These are phyloP conservation scores for Gamsiella multidivaricata DNA, from an alignment of 192 early-diverging fungal genomes.

Conservation along the genomic window DNA sequence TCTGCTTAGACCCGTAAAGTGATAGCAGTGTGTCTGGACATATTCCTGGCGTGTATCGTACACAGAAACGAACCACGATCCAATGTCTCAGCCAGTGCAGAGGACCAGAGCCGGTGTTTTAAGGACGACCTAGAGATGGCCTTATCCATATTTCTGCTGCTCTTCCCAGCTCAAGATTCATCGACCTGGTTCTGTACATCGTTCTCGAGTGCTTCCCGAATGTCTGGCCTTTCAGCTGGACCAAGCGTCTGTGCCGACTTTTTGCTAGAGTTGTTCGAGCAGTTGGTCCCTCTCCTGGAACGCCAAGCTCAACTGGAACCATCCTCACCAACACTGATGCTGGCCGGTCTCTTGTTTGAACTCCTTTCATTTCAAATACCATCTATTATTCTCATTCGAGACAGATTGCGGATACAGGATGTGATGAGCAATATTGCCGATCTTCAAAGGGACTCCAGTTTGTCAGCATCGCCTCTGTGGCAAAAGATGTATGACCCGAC, in stretches of 20 bases:
- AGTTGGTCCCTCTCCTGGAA: constrained; percentile 19
- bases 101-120: background rate
- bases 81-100: background rate
- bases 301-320: background rate
- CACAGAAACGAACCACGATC: constrained; percentile 10
- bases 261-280: constrained; percentile 9
- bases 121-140: background rate
- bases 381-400: background rate
- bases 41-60: constrained; percentile 10
- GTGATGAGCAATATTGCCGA: constrained; percentile 9
- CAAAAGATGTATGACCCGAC: background rate
- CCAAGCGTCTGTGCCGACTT: constrained; percentile 5
- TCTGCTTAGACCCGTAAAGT: background rate
- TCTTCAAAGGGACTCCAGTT: constrained; percentile 9
- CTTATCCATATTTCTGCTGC: constrained; percentile 6
- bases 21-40: constrained; percentile 21
- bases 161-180: constrained; percentile 12
- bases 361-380: constrained; percentile 18
- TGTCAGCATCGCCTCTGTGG: constrained; percentile 7
- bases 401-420: background rate
- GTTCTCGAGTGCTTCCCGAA: no score
- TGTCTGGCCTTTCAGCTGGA: background rate
- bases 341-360: background rate
- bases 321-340: background rate
- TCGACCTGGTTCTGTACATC: constrained; percentile 2